phyloP scores from a whole-genome alignment of 495 filamentous ascomycete species.

The Xanthoparmelia taractica region DNA sequence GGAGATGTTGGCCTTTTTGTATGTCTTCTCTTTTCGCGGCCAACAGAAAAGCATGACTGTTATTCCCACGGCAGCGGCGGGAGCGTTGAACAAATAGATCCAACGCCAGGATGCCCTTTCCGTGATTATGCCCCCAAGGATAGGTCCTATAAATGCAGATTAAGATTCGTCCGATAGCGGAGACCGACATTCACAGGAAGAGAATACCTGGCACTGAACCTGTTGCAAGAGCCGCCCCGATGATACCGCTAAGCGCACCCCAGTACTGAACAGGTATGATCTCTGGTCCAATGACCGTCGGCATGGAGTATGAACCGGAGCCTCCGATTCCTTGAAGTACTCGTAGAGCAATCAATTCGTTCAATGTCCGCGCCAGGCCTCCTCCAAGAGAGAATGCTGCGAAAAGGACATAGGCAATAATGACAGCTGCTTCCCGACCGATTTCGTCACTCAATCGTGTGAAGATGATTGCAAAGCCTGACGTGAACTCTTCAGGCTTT shows the following conservation, averaged over 20 bases:
- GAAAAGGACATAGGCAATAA: conserved; percentile 44
- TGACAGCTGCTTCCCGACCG: conserved; percentile 42
- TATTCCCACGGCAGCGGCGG: conserved; percentile 37
- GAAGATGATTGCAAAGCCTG: conserved; percentile 34
- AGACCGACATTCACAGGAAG: not conserved
- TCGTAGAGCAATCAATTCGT: conserved; percentile 39
- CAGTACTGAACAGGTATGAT: conserved; percentile 15
- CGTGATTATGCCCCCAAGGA: conserved; percentile 56
- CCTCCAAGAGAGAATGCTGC: conserved; percentile 48
- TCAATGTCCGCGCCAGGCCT: conserved; percentile 38
- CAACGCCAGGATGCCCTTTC: conserved; percentile 50
- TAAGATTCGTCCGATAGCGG: not conserved
- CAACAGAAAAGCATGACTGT: conserved; percentile 38
- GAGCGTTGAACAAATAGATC: conserved; percentile 58
- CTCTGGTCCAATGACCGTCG: conserved; percentile 48
- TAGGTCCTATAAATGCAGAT: conserved; percentile 30
- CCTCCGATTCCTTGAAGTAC: conserved; percentile 40
- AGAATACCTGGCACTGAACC: conserved; percentile 15
- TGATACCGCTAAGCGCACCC: conserved; percentile 9
- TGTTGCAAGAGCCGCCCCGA: conserved; percentile 7
- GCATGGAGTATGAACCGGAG: conserved; percentile 43
- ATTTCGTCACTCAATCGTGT: conserved; percentile 47
- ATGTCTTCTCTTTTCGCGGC: conserved; percentile 5
- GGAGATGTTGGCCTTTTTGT: not conserved
- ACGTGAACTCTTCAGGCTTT: not conserved